Evolutionary conservation across 192 early-diverging fungal species (phyloP).

Genomic region (Entomortierella lignicola): DNA sequence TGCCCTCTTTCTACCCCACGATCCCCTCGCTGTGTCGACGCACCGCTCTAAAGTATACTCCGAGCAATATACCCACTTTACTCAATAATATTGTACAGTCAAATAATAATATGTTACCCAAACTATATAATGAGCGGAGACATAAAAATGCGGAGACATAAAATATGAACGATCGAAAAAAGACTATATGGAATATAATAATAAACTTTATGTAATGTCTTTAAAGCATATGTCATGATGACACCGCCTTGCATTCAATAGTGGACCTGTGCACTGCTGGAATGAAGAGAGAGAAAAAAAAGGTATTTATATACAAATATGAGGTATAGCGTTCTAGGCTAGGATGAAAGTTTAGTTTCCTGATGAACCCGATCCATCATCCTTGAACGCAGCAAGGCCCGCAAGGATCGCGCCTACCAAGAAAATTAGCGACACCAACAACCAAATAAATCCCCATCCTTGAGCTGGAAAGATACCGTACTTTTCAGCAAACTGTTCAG

Average conservation of each 20-base stretch:
- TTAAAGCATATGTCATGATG: slow-evolving; percentile 11
- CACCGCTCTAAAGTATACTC: no score
- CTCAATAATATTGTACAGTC: no score
- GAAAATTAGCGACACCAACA: slow-evolving; percentile 86
- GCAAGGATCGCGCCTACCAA: slow-evolving; percentile 80
- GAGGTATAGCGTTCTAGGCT: background rate
- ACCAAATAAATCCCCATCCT: slow-evolving; percentile 93
- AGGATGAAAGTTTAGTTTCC: background rate
- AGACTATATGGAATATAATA: background rate
- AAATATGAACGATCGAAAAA: no score
- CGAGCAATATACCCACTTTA: no score
- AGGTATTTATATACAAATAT: background rate
- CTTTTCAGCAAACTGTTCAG: slow-evolving; percentile 82
- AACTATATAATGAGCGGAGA: no score
- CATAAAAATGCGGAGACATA: no score
- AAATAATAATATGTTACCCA: no score
- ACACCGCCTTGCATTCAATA: background rate
- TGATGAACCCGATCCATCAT: slow-evolving; percentile 17
- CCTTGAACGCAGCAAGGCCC: slow-evolving; percentile 86
- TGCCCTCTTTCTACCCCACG: no score
- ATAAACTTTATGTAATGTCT: background rate
- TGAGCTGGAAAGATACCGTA: slow-evolving; percentile 82
- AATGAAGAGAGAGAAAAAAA: background rate
- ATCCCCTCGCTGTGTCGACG: no score
- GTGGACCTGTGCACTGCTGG: background rate